Conservation (phyloP, 78 protist species). For the Dictyostelium firmibasis region DNA sequence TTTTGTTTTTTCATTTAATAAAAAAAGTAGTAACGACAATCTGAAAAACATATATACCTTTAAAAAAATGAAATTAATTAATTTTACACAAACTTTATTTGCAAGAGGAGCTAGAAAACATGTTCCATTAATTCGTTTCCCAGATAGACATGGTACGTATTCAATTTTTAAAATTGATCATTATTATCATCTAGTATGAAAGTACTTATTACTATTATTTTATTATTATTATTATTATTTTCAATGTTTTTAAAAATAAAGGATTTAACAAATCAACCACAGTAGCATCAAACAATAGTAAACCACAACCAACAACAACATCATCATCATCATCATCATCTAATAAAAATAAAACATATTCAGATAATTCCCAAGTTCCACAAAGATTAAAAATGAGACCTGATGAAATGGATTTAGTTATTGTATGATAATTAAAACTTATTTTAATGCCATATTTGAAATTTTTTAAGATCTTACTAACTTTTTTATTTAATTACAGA, state of each 20-base stretch:
- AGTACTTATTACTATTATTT: background rate
- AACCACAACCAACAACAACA: slow-evolving; percentile 4
- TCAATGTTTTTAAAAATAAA: background rate
- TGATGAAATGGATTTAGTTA: slow-evolving; percentile 53
- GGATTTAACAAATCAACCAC: background rate
- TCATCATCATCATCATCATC: background rate
- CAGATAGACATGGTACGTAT: slow-evolving; percentile 58
- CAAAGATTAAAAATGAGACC: slow-evolving; percentile 32
- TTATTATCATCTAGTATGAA: background rate
- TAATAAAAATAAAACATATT: slow-evolving; percentile 28
- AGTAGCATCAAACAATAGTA: background rate
- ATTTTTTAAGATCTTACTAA: background rate
- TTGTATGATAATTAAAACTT: background rate
- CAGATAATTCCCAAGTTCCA: slow-evolving; percentile 47
- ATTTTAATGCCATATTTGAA: background rate
- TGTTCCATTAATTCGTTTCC: slow-evolving; percentile 66
- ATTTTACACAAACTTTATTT: background rate
- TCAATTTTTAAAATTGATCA: background rate
- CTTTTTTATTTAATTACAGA: background rate
- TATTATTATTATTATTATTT: background rate
- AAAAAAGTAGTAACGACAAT: background rate
- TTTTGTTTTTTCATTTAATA: background rate
- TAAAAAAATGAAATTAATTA: background rate
- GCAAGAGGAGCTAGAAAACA: background rate
- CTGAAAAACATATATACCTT: background rate